phyloP scores from a whole-genome alignment of 2,329 filamentous ascomycete genomes.

The Periconia digitata region DNA sequence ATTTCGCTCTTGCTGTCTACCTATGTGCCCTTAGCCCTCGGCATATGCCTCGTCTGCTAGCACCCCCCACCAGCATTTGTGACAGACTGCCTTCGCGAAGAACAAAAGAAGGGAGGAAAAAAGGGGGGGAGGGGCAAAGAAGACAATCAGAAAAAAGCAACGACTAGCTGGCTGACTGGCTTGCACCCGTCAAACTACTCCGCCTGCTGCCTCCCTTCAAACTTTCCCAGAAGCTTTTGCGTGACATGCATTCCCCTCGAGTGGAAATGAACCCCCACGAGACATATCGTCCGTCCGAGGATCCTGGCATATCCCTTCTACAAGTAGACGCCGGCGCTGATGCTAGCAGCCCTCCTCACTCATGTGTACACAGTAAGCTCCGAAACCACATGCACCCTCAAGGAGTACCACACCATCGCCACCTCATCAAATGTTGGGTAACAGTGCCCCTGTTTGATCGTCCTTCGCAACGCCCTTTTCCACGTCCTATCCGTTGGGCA shows the following conservation, averaged over 20 bases:
- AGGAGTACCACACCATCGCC: neutral
- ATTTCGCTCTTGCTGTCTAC: neutral
- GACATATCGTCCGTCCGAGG: neutral
- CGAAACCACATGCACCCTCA: neutral
- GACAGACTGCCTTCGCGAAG: neutral
- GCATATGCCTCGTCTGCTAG: neutral
- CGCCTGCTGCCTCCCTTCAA: too few relatives aligned
- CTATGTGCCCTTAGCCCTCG: neutral
- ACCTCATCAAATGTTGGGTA: neutral
- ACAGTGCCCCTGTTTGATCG: slow-evolving; percentile 15
- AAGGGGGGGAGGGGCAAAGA: neutral
- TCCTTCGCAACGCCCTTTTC: slow-evolving; percentile 1
- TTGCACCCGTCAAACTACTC: neutral
- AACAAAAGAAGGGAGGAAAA: neutral
- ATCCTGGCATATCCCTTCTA: neutral
- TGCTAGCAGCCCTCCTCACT: neutral
- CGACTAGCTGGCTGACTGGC: neutral
- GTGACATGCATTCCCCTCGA: neutral
- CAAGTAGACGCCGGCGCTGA: neutral
- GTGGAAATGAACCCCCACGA: too few relatives aligned
- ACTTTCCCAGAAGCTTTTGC: neutral
- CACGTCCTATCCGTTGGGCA: too few relatives aligned
- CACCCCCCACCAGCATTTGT: neutral
- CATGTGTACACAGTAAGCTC: neutral
- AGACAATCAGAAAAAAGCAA: neutral